Evolutionary conservation across 73 alveolate species (phyloP).

Genomic region (Chromera velia): DNA sequence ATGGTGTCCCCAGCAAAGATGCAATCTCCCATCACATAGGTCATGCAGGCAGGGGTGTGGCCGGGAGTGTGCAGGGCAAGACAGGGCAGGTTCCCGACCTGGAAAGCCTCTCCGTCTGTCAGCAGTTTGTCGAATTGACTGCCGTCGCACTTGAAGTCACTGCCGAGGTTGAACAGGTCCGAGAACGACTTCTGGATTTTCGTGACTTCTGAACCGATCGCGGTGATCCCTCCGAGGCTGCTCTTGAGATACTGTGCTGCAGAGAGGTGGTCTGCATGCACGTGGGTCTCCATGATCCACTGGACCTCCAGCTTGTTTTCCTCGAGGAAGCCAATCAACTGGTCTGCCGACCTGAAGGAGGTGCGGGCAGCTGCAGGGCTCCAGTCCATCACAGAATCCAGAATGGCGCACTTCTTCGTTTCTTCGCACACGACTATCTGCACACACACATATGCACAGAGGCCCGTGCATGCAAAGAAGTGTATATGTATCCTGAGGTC

Average conservation of each 20-base stretch:
- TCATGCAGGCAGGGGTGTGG: slow-evolving; percentile 48
- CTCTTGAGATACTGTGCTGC: slow-evolving; percentile 30
- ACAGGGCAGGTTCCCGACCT: slow-evolving; percentile 28
- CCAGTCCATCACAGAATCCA: slow-evolving; percentile 5
- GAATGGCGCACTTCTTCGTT: background rate
- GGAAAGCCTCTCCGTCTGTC: slow-evolving; percentile 35
- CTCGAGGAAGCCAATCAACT: background rate
- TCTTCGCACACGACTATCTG: no score
- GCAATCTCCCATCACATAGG: slow-evolving; percentile 22
- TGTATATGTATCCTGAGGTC: no score
- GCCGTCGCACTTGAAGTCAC: slow-evolving; percentile 30
- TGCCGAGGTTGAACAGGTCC: slow-evolving; percentile 28
- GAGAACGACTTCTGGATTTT: slow-evolving; percentile 22
- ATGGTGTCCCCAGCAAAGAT: slow-evolving; percentile 50
- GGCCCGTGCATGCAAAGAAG: no score
- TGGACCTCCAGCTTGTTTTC: background rate
- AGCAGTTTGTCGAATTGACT: slow-evolving; percentile 40
- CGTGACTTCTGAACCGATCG: slow-evolving; percentile 25
- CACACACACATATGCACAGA: no score
- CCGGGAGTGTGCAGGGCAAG: slow-evolving; percentile 50
- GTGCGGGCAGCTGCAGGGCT: background rate
- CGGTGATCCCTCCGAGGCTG: slow-evolving; percentile 19
- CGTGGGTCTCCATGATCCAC: slow-evolving; percentile 27
- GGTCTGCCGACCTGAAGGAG: background rate
- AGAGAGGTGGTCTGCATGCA: slow-evolving; percentile 48